phyloP scores from a whole-genome alignment of 2,329 filamentous ascomycete genomes.

The Hymenoscyphus infarciens region DNA sequence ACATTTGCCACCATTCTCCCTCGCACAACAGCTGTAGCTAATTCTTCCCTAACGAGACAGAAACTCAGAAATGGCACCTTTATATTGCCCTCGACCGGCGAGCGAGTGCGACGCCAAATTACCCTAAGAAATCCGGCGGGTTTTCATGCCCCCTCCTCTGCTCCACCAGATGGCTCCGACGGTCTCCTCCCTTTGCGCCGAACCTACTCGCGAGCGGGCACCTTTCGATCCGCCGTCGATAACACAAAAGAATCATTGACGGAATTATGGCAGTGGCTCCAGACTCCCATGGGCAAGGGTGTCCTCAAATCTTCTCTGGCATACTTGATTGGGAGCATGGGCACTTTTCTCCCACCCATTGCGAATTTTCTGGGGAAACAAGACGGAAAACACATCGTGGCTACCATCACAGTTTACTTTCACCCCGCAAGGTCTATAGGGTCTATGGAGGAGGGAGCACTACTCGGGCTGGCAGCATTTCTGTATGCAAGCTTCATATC shows the following conservation, averaged over 20 bases:
- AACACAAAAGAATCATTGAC: constrained; percentile 37
- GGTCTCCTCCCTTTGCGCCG: constrained; percentile 19
- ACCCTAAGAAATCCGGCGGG: constrained; percentile 60
- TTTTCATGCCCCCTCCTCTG: constrained; percentile 23
- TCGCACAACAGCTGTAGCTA: constrained; percentile 7
- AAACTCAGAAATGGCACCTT: constrained; percentile 83
- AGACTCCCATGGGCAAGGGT: constrained; percentile 70
- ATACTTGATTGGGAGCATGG: constrained; percentile 81
- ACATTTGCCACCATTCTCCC: constrained; percentile 15
- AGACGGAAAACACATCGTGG: constrained; percentile 91
- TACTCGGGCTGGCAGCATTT: constrained; percentile 75
- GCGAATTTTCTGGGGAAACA: constrained; percentile 73
- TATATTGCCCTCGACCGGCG: constrained; percentile 80
- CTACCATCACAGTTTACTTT: constrained; percentile 92
- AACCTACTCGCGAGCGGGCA: constrained; percentile 30
- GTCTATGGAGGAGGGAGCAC: constrained; percentile 82
- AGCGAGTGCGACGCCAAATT: constrained; percentile 76
- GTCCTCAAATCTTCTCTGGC: constrained; percentile 90
- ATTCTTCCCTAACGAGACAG: constrained; percentile 36
- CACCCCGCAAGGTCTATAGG: constrained; percentile 83
- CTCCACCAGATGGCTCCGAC: constrained; percentile 14
- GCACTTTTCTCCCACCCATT: constrained; percentile 74
- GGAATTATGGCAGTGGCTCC: constrained; percentile 55
- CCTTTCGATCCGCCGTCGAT: constrained; percentile 34
- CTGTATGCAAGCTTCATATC: constrained; percentile 73